Conservation (phyloP, 2,329 filamentous ascomycete genomes). For the Teratosphaeria viscida region DNA sequence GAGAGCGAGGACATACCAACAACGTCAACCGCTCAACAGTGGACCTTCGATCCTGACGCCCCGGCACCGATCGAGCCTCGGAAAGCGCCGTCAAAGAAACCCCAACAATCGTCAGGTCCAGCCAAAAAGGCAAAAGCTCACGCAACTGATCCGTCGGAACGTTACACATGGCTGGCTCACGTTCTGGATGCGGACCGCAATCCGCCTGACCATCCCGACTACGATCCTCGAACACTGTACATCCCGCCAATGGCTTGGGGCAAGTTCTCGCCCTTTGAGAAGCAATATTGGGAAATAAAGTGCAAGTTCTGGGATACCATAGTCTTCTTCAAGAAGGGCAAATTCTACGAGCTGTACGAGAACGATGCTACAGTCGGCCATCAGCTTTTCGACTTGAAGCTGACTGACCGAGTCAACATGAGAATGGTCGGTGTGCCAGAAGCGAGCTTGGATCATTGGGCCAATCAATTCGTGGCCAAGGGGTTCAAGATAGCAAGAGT, state of each 20-base stretch:
- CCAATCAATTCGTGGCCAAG: constrained; percentile 96
- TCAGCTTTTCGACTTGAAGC: constrained; percentile 92
- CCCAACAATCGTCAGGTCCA: constrained; percentile 18
- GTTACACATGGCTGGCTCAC: constrained; percentile 85
- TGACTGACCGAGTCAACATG: constrained; percentile 98
- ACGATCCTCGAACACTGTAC: constrained; percentile 82
- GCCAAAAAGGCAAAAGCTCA: constrained; percentile 55
- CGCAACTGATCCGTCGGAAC: constrained; percentile 69
- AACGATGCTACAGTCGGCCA: constrained; percentile 95
- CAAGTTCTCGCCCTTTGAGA: constrained; percentile 88
- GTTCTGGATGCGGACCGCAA: constrained; percentile 76
- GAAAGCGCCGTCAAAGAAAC: constrained; percentile 22
- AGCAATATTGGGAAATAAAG: constrained; percentile 99
- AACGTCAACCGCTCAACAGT: constrained; percentile 68
- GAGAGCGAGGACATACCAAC: constrained; percentile 43
- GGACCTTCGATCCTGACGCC: constrained; percentile 61
- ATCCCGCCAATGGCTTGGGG: constrained; percentile 71
- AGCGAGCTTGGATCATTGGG: constrained; percentile 90
- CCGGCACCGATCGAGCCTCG: constrained; percentile 41
- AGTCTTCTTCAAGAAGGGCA: constrained; percentile 99
- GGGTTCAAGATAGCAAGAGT: constrained; percentile 95
- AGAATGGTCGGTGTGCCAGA: constrained; percentile 98
- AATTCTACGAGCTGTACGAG: constrained; percentile 97
- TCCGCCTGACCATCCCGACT: constrained; percentile 69
- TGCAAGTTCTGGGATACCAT: constrained; percentile 95